Conservation (phyloP, 495 filamentous ascomycete species). For the Podospora conica region DNA sequence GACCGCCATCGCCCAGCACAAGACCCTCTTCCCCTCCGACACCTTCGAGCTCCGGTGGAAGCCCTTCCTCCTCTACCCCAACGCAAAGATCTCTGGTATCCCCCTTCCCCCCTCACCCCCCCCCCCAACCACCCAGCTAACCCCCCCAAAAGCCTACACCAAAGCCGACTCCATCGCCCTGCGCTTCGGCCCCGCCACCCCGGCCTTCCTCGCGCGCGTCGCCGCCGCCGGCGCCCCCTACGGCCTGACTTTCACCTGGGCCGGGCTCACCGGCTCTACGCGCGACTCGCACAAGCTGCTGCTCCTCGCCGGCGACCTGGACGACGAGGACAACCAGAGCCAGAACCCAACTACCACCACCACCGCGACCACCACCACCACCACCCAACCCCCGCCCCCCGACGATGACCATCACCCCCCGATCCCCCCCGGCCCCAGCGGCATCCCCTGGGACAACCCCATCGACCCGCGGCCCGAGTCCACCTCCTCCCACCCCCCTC, state of each 20-base stretch:
- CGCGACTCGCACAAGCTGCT: slow-evolving; percentile 71
- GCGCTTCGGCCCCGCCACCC: slow-evolving; percentile 12
- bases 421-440: background rate
- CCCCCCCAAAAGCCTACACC: slow-evolving; percentile 6
- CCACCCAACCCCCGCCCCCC: background rate
- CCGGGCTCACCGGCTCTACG: slow-evolving; percentile 67
- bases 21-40: slow-evolving; percentile 46
- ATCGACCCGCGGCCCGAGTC: background rate
- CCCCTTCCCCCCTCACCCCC: background rate
- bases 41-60: slow-evolving; percentile 64
- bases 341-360: too few relatives aligned
- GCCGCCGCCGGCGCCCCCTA: slow-evolving; percentile 9
- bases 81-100: slow-evolving; percentile 37
- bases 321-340: too few relatives aligned
- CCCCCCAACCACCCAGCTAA: background rate
- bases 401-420: background rate
- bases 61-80: slow-evolving; percentile 72
- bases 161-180: slow-evolving; percentile 11
- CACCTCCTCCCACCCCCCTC: background rate
- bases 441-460: too few relatives aligned
- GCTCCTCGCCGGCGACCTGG: slow-evolving; percentile 55
- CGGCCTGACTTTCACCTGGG: slow-evolving; percentile 65
- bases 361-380: background rate
- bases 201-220: slow-evolving; percentile 18
- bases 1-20: slow-evolving; percentile 58